Conservation (phyloP, 305 asterid genomes). For the Fraxinus greggii region DNA sequence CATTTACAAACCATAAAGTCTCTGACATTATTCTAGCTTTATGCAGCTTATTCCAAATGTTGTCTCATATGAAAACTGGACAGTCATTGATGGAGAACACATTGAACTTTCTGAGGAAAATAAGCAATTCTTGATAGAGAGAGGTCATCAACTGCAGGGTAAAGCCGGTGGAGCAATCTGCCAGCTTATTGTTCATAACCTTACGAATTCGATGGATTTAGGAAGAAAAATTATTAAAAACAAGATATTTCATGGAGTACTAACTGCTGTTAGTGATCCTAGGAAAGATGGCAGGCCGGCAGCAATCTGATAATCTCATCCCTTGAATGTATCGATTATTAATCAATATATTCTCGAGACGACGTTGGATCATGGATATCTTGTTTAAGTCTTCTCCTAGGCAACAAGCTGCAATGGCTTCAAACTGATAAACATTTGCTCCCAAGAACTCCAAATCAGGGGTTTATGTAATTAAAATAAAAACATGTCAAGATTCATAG, state of each 20-base stretch:
- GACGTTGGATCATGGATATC: neutral
- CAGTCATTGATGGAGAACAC: constrained; percentile 72
- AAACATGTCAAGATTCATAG: neutral
- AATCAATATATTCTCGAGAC: neutral
- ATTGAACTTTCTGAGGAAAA: constrained; percentile 56
- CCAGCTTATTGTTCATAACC: constrained; percentile 75
- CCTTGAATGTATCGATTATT: neutral
- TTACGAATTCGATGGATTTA: constrained; percentile 18
- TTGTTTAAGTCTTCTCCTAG: neutral
- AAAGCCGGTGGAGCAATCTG: constrained; percentile 66
- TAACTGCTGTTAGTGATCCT: constrained; percentile 83
- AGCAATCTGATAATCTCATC: constrained; percentile 46
- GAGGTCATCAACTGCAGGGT: constrained; percentile 67
- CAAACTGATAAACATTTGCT: neutral
- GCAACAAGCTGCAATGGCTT: neutral
- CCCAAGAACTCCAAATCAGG: neutral
- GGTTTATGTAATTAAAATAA: neutral
- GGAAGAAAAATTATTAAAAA: constrained; percentile 35
- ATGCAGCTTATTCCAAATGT: constrained; percentile 78
- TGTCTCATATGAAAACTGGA: constrained; percentile 80
- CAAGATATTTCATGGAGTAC: constrained; percentile 39
- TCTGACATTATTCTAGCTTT: constrained; percentile 6
- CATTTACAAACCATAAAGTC: neutral
- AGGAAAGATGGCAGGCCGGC: constrained; percentile 91
- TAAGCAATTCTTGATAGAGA: constrained; percentile 55